Conservation (phyloP, 1,139 yeast species). For the Scheffersomyces titani region DNA sequence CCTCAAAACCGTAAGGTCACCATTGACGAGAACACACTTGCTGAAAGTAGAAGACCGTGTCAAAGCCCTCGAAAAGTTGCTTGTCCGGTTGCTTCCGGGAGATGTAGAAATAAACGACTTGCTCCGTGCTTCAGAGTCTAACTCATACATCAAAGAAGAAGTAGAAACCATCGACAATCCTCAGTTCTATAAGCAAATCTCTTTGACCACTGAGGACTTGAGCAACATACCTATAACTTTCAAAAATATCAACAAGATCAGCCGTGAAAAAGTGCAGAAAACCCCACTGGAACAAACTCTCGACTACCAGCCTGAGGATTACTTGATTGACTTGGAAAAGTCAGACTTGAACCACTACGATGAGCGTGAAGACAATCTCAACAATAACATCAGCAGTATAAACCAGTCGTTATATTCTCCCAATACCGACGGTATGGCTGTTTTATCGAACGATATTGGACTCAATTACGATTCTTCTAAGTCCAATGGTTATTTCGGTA, state of each 20-base stretch:
- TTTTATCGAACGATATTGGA: constrained; percentile 27
- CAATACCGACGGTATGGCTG: constrained; percentile 56
- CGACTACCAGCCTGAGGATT: constrained; percentile 22
- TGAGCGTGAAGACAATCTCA: constrained; percentile 16
- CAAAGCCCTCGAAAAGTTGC: constrained; percentile 15
- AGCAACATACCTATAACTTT: constrained; percentile 17
- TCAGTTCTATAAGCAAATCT: constrained; percentile 15
- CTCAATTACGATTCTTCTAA: constrained; percentile 39
- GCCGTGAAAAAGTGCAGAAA: constrained; percentile 13
- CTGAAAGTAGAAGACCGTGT: constrained; percentile 25
- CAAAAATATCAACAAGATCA: constrained; percentile 18
- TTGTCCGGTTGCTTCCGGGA: constrained; percentile 18
- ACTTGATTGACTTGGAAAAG: constrained; percentile 19
- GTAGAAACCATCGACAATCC: constrained; percentile 2
- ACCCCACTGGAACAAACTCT: constrained; percentile 1
- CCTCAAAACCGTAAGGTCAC: constrained; percentile 26
- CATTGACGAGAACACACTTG: constrained; percentile 28
- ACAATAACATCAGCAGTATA: background rate
- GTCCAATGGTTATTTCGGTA: constrained; percentile 61
- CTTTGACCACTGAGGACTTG: constrained; percentile 18
- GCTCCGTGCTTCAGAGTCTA: constrained; percentile 14
- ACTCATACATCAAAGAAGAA: constrained; percentile 1
- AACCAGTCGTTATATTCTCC: background rate
- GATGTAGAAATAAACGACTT: constrained; percentile 22
- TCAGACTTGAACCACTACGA: constrained; percentile 21